These are phyloP conservation scores for Chaetomium sp. DNA, from an alignment of 2,329 filamentous ascomycete genomes.

Conservation along the genomic window DNA sequence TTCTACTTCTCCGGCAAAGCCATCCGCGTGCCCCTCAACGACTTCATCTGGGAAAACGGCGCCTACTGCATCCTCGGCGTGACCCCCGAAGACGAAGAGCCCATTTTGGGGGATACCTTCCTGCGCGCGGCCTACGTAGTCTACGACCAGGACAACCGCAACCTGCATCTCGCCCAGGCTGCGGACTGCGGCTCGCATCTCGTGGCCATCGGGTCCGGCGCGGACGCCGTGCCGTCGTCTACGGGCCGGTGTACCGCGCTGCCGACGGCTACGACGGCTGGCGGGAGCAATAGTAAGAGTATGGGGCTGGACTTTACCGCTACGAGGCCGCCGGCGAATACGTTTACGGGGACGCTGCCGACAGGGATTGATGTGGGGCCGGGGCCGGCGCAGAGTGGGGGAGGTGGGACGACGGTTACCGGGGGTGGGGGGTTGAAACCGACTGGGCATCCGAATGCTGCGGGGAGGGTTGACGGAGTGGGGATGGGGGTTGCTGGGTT, in stretches of 20 bases:
- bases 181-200: constrained; percentile 27
- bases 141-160: constrained; percentile 29
- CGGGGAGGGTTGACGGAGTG: constrained; percentile 1
- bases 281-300: not conserved
- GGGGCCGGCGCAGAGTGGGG: constrained; percentile 8
- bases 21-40: constrained; percentile 38
- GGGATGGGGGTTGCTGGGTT: not conserved
- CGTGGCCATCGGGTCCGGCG: constrained; percentile 24
- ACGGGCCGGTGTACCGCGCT: constrained; percentile 18
- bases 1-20: constrained; percentile 41
- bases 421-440: not conserved
- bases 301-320: constrained; percentile 13
- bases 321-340: constrained; percentile 13
- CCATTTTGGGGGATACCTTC: constrained; percentile 29
- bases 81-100: constrained; percentile 19
- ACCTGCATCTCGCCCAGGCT: constrained; percentile 29
- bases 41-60: constrained; percentile 43
- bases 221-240: constrained; percentile 18
- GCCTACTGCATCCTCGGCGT: constrained; percentile 37
- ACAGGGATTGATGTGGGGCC: constrained; percentile 14
- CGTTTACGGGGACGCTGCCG: constrained; percentile 14
- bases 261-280: constrained; percentile 6
- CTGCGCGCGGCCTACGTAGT: constrained; percentile 29
- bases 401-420: not conserved
- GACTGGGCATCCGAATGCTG: not conserved